phyloP scores from a whole-genome alignment of 495 filamentous ascomycete genomes.

The Daldinia grandis region DNA sequence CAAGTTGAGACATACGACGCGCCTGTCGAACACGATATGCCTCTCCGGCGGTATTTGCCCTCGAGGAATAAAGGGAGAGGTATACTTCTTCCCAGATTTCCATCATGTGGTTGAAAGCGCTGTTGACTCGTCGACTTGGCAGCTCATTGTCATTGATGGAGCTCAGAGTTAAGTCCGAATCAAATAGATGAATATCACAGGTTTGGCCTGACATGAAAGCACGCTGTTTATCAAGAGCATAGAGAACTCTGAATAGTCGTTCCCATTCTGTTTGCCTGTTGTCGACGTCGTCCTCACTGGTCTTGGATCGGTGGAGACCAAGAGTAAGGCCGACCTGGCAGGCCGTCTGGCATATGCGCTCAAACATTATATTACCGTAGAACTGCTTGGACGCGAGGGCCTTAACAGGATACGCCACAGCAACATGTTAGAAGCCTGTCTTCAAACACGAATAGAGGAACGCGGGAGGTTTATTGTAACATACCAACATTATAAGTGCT shows the following conservation, averaged over 20 bases:
- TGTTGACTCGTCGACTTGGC: constrained; percentile 4
- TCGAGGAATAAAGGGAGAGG: constrained; percentile 21
- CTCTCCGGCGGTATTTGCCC: constrained; percentile 1
- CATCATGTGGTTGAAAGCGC: constrained; percentile 33
- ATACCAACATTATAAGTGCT: constrained; percentile 26
- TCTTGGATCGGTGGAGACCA: constrained; percentile 18
- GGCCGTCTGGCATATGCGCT: constrained; percentile 27
- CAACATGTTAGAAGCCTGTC: background rate
- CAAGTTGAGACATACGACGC: background rate
- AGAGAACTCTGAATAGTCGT: constrained; percentile 29
- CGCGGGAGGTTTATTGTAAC: background rate
- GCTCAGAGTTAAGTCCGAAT: constrained; percentile 13
- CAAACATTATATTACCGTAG: constrained; percentile 22
- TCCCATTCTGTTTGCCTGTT: background rate
- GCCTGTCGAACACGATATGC: constrained; percentile 3
- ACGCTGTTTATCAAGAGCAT: constrained; percentile 31
- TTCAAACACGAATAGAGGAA: background rate
- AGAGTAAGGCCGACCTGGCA: constrained; percentile 31
- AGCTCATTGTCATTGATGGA: background rate
- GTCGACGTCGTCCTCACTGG: background rate
- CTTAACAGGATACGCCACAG: background rate
- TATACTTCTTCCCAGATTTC: constrained; percentile 37
- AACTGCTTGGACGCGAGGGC: constrained; percentile 19
- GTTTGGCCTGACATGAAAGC: constrained; percentile 32
- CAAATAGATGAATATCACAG: constrained; percentile 30